Evolutionary conservation across 495 filamentous ascomycete genomes (phyloP), one percentile per base, ranked within the genome.

Genomic region (Podospora anserina): DNA sequence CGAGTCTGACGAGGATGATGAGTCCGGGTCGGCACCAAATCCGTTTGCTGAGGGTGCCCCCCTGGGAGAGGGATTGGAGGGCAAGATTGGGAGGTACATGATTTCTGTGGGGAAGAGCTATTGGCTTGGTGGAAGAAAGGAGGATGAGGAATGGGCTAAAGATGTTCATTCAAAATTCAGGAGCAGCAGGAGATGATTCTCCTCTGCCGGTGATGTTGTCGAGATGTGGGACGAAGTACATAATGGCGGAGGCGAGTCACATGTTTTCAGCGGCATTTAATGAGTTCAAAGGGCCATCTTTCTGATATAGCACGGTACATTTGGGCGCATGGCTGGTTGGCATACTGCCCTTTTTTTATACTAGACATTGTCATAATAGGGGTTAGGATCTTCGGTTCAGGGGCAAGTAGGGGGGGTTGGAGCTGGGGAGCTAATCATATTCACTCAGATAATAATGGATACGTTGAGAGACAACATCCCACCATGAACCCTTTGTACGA

Each of bases 11-110:
- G 75, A 72, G 20, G 67, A 67, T n/a, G 75, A 75, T 55, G 80
- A 82, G 20, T 79, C 80, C 26, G 82, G 80, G 28, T 77, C 84
- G 64, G 85, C 88, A 56, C 85, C 88, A 27, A 89, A 92, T 68
- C 90, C 91, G 0, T 96, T 96, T 75, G 87, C 85, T 0, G 79
- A 81, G 26, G 88, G 86, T 59, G 84, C 84, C 28, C 86, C 88
- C 16, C 86, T 90, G 57, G 91, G 92, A 18, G 83, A 88, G 64
- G 93, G 93, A 0, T 92, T 90, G 89, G 81, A 85, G 75, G 93
- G 93, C 23, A 86, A 84, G 76, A 70, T 93, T 27, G 93, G 92
- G 3, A 81, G 93, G 34, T 69, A 81, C 2, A 90, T 97, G 91
- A 83, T 96, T 19, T 78, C 82, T 4, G 76, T 93, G 20, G 89